Evolutionary conservation across 2,329 filamentous ascomycete species (phyloP).

Genomic region (Colletotrichum sp.): DNA sequence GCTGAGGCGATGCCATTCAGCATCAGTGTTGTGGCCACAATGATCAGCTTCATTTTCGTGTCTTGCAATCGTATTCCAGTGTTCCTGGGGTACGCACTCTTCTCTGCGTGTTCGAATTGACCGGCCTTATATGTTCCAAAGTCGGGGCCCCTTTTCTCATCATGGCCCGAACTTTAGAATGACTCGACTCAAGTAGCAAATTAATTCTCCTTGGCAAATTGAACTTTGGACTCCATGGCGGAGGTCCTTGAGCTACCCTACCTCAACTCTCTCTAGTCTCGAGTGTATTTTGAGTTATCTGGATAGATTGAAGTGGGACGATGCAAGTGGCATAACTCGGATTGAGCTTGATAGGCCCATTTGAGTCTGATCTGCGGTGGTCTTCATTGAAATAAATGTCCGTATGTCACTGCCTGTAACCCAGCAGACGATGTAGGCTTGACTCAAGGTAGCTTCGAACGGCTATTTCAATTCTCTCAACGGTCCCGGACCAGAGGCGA

Average conservation of each 20-base stretch:
- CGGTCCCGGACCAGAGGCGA: accelerated
- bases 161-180: background rate
- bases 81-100: accelerated
- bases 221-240: background rate
- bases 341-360: background rate
- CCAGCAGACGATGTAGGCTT: background rate
- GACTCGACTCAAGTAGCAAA: background rate
- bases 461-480: background rate
- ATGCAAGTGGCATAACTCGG: background rate
- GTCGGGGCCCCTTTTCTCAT: background rate
- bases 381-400: accelerated
- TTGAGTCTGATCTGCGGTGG: background rate
- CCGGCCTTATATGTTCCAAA: background rate
- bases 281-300: accelerated
- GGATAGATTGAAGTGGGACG: background rate
- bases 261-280: background rate
- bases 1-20: background rate
- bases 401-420: accelerated
- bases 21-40: background rate
- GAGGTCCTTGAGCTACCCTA: background rate
- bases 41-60: background rate
- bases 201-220: background rate
- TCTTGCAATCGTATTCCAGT: background rate
- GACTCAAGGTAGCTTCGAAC: background rate
- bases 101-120: accelerated